Percentiles rank a stretch among this genome's conserved stretches.
Evolutionary conservation across 2,329 filamentous ascomycete species (phyloP).

Genomic region (Lizonia empirigonia): DNA sequence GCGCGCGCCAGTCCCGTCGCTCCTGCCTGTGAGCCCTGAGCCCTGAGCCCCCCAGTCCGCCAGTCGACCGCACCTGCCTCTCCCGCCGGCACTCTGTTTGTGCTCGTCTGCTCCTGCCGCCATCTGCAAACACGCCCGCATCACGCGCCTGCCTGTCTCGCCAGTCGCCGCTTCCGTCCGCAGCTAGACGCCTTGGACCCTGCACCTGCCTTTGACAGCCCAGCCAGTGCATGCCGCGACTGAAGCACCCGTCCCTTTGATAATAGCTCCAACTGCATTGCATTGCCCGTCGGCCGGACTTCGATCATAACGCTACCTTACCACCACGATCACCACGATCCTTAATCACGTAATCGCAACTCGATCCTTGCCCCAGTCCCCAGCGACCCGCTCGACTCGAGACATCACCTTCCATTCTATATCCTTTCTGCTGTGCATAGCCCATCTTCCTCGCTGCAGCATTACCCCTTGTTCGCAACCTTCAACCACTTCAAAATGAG

Average conservation of each 20-base stretch:
- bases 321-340: conserved; percentile 45
- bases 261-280: conserved; percentile 47
- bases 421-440: conserved; percentile 37
- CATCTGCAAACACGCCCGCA: conserved; percentile 10
- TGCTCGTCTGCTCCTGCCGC: conserved; percentile 21
- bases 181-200: conserved; percentile 23
- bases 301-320: conserved; percentile 40
- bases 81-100: conserved; percentile 24
- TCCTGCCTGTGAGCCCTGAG: conserved; percentile 35
- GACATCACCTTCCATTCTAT: conserved; percentile 39
- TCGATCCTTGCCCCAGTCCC: conserved; percentile 32
- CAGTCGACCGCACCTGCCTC: conserved; percentile 28
- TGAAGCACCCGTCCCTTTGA: conserved; percentile 36
- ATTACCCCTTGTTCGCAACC: conserved; percentile 38
- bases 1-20: conserved; percentile 48
- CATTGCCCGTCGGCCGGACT: conserved; percentile 47
- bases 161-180: conserved; percentile 25
- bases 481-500: conserved; percentile 50
- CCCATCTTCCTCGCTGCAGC: conserved; percentile 38
- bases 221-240: conserved; percentile 25
- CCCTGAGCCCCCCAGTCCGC: too few species aligned
- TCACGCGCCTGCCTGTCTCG: conserved; percentile 17
- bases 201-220: conserved; percentile 9
- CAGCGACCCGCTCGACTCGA: conserved; percentile 20
- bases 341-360: conserved; percentile 48